Conservation (phyloP, 306 rosid species). For the Cicer bijugum region DNA sequence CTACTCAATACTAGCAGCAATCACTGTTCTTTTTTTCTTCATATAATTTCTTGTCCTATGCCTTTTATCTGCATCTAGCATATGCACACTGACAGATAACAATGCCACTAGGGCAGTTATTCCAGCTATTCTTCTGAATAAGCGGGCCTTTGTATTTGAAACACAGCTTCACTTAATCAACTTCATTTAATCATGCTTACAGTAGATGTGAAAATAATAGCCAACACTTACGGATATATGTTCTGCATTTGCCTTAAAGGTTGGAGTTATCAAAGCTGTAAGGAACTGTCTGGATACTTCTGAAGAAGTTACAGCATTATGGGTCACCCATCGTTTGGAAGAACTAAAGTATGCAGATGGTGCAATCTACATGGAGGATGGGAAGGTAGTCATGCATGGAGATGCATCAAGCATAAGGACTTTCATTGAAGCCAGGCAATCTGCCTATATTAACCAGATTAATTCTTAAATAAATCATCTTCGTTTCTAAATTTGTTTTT, state of each 20-base stretch:
- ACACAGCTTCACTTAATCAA: background rate
- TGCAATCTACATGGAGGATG: slow-evolving; percentile 87
- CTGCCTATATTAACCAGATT: slow-evolving; percentile 66
- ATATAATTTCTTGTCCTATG: slow-evolving; percentile 9
- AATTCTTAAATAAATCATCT: slow-evolving; percentile 44
- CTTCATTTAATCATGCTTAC: background rate
- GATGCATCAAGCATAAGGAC: slow-evolving; percentile 56
- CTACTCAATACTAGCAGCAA: slow-evolving; percentile 6
- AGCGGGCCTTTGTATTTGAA: background rate
- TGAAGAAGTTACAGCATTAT: slow-evolving; percentile 73
- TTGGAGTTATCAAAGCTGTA: slow-evolving; percentile 78
- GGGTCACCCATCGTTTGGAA: slow-evolving; percentile 94
- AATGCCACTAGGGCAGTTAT: slow-evolving; percentile 9
- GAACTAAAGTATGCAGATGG: slow-evolving; percentile 86
- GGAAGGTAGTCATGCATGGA: slow-evolving; percentile 68
- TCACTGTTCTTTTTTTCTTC: background rate
- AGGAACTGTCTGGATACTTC: slow-evolving; percentile 65
- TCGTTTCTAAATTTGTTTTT: background rate
- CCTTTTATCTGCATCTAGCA: slow-evolving; percentile 34
- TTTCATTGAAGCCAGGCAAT: slow-evolving; percentile 68
- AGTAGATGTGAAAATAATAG: background rate
- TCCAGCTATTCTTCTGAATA: slow-evolving; percentile 24
- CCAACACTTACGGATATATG: slow-evolving; percentile 36
- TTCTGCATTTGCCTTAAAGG: slow-evolving; percentile 47
- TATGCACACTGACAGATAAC: slow-evolving; percentile 8